phyloP scores from a whole-genome alignment of 441 rosid genomes.

The Corymbia calophylla region DNA sequence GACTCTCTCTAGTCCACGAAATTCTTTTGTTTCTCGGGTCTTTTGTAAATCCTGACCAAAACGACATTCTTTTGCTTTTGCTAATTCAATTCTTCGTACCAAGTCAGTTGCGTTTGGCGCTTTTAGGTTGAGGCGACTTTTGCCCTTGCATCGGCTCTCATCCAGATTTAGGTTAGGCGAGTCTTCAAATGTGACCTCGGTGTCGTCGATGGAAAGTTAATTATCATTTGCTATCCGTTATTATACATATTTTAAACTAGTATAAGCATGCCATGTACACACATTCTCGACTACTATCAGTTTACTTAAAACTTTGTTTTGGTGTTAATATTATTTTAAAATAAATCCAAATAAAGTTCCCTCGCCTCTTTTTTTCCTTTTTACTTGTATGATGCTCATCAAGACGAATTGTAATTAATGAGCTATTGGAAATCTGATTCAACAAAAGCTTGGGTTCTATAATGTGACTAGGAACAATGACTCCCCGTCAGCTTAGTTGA shows the following conservation, averaged over 20 bases:
- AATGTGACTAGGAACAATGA: neutral
- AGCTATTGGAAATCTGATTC: neutral
- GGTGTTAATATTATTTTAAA: too few relatives aligned
- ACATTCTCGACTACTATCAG: too few relatives aligned
- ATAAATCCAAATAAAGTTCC: too few relatives aligned
- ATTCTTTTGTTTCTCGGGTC: neutral
- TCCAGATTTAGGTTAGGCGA: neutral
- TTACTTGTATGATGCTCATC: neutral
- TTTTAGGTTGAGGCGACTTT: neutral
- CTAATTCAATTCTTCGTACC: neutral
- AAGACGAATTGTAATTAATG: too few relatives aligned
- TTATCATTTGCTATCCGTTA: too few relatives aligned
- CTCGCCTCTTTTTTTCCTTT: neutral
- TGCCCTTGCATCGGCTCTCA: neutral
- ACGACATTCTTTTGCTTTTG: neutral
- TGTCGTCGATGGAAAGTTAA: too few relatives aligned
- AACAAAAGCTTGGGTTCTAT: neutral
- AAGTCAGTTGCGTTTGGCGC: neutral
- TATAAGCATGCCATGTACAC: too few relatives aligned
- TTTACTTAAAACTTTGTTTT: too few relatives aligned
- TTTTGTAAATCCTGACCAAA: neutral
- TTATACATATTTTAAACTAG: too few relatives aligned
- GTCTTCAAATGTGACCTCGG: neutral
- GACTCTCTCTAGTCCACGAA: neutral
- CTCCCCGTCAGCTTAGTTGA: neutral